Base-by-base conservation (phyloP, 2,329 filamentous ascomycete genomes). In the Stachybotrys elegans region DNA sequence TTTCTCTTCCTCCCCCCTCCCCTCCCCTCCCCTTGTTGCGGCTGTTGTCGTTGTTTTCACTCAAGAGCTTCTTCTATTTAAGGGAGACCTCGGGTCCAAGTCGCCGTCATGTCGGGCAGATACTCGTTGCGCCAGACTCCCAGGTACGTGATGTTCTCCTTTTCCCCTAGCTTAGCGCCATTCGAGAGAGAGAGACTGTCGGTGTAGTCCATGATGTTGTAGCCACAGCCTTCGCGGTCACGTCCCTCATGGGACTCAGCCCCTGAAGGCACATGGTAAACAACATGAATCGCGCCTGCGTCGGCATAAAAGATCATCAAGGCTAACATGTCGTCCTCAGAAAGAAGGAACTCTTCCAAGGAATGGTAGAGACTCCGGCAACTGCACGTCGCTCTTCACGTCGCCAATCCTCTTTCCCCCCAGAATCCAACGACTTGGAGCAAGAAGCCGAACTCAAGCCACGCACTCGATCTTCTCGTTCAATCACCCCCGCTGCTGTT, bases 261-360 rank as follows among this genome's bases (percentile, higher is more conserved):
- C n/a, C n/a, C n/a, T n/a, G n/a, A n/a, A n/a, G n/a, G n/a, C n/a
- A n/a, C n/a, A n/a, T n/a, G n/a, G n/a, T n/a, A n/a, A n/a, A n/a
- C n/a, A n/a, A n/a, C n/a, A n/a, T n/a, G n/a, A n/a, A n/a, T n/a
- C n/a, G n/a, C n/a, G n/a, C n/a, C n/a, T n/a, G n/a, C n/a, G n/a
- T n/a, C n/a, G n/a, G n/a, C n/a, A n/a, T n/a, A n/a, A n/a, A n/a
- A n/a, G n/a, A n/a, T n/a, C n/a, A n/a, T n/a, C n/a, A n/a, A n/a
- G n/a, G n/a, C n/a, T n/a, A n/a, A n/a, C n/a, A n/a, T n/a, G n/a
- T n/a, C n/a, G n/a, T n/a, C n/a, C n/a, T n/a, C 31, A 81, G 78
- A 52, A 81, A 81, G 63, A 79, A 78, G 63, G 77, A 80, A 58
- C 72, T 78, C 46, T 81, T 79, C 54, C 71, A 78, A 27, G 78